A percentile compares a stretch with the other conserved stretches of the same genome.
These are phyloP conservation scores for Bauhinia variegata DNA, from an alignment of 306 rosid genomes.

Conservation along the genomic window DNA sequence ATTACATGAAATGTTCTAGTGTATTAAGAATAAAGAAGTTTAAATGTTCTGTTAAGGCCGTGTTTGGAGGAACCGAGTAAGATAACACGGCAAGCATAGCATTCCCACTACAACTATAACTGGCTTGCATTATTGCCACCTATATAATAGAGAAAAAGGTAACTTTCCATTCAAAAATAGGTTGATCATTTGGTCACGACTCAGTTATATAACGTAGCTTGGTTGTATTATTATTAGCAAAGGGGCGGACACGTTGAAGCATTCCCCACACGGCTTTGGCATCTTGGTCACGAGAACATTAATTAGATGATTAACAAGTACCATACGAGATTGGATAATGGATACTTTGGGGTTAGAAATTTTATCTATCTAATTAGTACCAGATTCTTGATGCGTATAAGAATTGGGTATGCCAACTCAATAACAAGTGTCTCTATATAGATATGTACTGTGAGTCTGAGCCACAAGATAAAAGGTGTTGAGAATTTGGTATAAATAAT, in stretches of 20 bases:
- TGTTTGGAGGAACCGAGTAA: slow-evolving; percentile 48
- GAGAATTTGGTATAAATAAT: slow-evolving; percentile 46
- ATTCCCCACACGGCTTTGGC: slow-evolving; percentile 54
- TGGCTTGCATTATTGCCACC: too few species aligned
- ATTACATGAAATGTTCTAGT: too few species aligned
- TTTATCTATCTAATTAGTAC: neutral
- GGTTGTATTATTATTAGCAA: slow-evolving; percentile 28
- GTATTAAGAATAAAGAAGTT: too few species aligned
- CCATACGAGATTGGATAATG: too few species aligned
- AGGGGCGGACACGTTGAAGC: slow-evolving; percentile 38
- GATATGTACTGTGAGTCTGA: too few species aligned
- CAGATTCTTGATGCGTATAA: slow-evolving; percentile 34
- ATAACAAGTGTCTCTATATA: slow-evolving; percentile 40
- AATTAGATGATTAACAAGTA: too few species aligned
- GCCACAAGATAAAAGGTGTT: slow-evolving; percentile 48
- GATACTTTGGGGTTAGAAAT: too few species aligned
- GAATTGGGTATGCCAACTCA: slow-evolving; percentile 35
- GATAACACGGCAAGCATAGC: slow-evolving; percentile 43
- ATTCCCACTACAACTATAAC: slow-evolving; percentile 21
- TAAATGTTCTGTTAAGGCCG: slow-evolving; percentile 42
- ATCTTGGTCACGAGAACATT: too few species aligned
- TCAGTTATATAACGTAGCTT: slow-evolving; percentile 37
- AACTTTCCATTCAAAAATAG: slow-evolving; percentile 24
- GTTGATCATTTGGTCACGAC: slow-evolving; percentile 29
- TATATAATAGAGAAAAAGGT: too few species aligned